phyloP scores from a whole-genome alignment of 345 rosid genomes.

The Eucalyptus cloeziana region DNA sequence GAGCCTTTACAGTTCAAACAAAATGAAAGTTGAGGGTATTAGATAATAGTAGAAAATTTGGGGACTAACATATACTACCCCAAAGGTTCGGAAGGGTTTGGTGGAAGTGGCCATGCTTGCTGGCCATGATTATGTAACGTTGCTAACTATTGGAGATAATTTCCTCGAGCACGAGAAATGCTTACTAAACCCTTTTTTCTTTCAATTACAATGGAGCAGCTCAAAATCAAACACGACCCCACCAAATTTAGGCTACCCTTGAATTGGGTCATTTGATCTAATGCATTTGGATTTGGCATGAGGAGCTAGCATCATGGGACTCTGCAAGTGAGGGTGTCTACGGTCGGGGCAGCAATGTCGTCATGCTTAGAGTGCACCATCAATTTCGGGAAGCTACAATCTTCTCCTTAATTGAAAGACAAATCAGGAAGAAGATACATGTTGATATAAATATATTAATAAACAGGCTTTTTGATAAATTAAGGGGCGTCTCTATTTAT shows the following conservation, averaged over 20 bases:
- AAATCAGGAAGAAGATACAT: neutral
- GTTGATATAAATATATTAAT: too few species aligned
- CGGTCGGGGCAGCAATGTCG: fast-evolving
- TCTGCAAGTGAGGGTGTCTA: neutral
- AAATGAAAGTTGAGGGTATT: neutral
- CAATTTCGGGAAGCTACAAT: neutral
- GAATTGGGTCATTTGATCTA: neutral
- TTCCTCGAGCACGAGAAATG: too few species aligned
- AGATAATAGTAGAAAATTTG: neutral
- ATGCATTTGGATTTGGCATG: fast-evolving
- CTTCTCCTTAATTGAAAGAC: neutral
- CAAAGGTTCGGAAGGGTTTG: neutral
- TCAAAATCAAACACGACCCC: neutral
- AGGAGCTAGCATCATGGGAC: fast-evolving
- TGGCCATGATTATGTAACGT: too few species aligned
- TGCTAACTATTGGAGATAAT: too few species aligned
- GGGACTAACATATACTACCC: neutral
- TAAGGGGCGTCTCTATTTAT: too few species aligned
- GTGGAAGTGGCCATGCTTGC: too few species aligned
- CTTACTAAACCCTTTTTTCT: too few species aligned
- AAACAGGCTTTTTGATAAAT: neutral
- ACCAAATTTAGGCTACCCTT: neutral
- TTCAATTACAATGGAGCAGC: neutral
- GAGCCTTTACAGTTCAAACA: neutral
- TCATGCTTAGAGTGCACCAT: neutral